phyloP scores from a whole-genome alignment of 257 asterid genomes.

The Forsythia suspensa region DNA sequence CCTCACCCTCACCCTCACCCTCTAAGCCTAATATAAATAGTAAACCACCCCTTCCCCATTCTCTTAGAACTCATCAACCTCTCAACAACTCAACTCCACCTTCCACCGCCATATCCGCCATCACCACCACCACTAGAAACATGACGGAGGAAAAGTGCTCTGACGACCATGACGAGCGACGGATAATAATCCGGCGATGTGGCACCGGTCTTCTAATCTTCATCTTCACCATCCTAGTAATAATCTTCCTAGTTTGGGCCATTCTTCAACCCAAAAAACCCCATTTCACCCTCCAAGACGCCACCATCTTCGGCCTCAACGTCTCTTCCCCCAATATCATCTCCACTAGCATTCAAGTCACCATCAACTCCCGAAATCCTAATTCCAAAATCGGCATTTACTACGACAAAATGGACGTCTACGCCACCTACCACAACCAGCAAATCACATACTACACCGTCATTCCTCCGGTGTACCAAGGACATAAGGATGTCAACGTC shows the following conservation, averaged over 20 bases:
- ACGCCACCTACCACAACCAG: constrained; percentile 63
- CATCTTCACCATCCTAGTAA: constrained; percentile 47
- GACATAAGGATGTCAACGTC: constrained; percentile 71
- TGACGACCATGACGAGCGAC: constrained; percentile 60
- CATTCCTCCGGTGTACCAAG: constrained; percentile 75
- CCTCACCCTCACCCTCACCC: background rate
- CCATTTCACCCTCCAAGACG: constrained; percentile 83
- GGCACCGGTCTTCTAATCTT: constrained; percentile 44
- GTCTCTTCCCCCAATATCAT: constrained; percentile 77
- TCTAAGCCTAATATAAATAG: background rate
- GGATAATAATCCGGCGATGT: constrained; percentile 27
- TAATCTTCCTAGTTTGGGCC: constrained; percentile 69
- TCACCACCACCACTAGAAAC: background rate
- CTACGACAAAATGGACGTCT: constrained; percentile 56
- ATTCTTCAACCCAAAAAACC: constrained; percentile 80
- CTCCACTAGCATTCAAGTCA: constrained; percentile 72
- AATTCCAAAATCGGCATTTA: constrained; percentile 65
- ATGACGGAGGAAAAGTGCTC: constrained; percentile 64
- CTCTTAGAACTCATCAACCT: background rate
- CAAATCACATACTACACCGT: constrained; percentile 73
- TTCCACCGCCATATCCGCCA: background rate
- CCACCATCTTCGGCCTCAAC: constrained; percentile 80
- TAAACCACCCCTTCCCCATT: background rate
- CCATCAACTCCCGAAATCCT: constrained; percentile 72
- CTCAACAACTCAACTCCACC: constrained; percentile 3